Percentiles rank a stretch among this genome's conserved stretches.
These are phyloP conservation scores for Musa schizocarpa DNA, from an alignment of 176 grass and related monocot genomes.

Conservation along the genomic window DNA sequence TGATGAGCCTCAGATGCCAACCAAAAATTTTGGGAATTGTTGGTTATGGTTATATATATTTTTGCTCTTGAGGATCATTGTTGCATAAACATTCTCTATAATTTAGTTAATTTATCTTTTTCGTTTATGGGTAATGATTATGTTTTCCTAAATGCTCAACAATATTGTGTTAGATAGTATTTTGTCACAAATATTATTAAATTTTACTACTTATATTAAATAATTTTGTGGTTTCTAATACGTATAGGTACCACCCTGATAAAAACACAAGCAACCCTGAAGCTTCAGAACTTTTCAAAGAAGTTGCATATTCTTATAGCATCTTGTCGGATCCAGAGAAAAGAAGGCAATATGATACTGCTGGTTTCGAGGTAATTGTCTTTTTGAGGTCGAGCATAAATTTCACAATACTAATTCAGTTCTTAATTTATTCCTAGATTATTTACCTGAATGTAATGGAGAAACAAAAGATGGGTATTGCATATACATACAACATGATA, in stretches of 20 bases:
- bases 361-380: conserved; percentile 86
- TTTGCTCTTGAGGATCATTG: background rate
- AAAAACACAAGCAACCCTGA: conserved; percentile 95
- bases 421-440: too few species aligned
- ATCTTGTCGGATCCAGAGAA: conserved; percentile 98
- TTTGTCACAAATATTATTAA: background rate
- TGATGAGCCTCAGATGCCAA: background rate
- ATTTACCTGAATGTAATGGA: too few species aligned
- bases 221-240: conserved; percentile 18
- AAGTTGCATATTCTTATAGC: conserved; percentile 97
- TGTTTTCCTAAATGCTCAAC: too few species aligned
- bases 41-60: background rate
- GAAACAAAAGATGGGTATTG: too few species aligned
- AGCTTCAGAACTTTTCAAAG: conserved; percentile 96
- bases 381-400: background rate
- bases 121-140: background rate
- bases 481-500: too few species aligned
- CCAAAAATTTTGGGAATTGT: background rate
- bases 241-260: conserved; percentile 82
- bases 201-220: background rate
- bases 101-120: background rate
- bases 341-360: conserved; percentile 86
- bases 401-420: background rate
- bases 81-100: background rate
- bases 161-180: too few species aligned